A percentile compares a stretch with the other conserved stretches of the same genome.
phyloP scores from a whole-genome alignment of 129 eudicot genomes.

The Heracleum sosnowskyi region DNA sequence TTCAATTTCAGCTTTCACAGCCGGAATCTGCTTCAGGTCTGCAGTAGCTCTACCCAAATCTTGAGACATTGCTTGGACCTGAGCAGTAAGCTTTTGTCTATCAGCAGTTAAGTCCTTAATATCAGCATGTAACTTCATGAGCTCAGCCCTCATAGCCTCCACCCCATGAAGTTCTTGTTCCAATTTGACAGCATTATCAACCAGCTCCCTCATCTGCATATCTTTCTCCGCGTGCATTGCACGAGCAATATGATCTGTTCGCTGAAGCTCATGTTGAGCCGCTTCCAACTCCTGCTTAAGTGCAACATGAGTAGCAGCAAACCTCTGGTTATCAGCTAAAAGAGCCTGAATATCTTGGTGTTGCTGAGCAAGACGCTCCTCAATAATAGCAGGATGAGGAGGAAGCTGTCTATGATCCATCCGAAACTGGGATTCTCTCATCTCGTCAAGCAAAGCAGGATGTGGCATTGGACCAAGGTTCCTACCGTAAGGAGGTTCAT shows the following conservation, averaged over 20 bases:
- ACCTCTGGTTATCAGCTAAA: constrained; percentile 72
- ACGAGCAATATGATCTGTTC: constrained; percentile 56
- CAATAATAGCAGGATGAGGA: constrained; percentile 78
- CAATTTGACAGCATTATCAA: constrained; percentile 76
- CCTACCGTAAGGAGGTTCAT: constrained; percentile 57
- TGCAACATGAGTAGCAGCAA: constrained; percentile 95
- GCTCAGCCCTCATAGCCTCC: constrained; percentile 77
- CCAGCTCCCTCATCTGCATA: constrained; percentile 74
- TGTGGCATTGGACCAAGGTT: constrained; percentile 58
- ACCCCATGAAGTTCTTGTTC: constrained; percentile 69
- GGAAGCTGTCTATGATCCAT: constrained; percentile 69
- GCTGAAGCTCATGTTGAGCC: constrained; percentile 67
- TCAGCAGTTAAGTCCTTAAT: constrained; percentile 60
- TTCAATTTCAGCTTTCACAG: constrained; percentile 68
- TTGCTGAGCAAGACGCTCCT: constrained; percentile 70
- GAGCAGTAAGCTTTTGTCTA: constrained; percentile 68
- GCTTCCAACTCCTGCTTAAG: constrained; percentile 85
- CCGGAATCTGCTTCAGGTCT: constrained; percentile 75
- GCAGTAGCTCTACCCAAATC: constrained; percentile 65
- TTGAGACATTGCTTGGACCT: constrained; percentile 72
- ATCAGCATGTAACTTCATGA: constrained; percentile 59
- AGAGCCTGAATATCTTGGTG: constrained; percentile 77
- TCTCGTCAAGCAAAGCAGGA: constrained; percentile 73
- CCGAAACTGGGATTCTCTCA: constrained; percentile 70
- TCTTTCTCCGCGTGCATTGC: constrained; percentile 63